Conservation (phyloP, 768 basidiomycete genomes). For the Mycena crocata region DNA sequence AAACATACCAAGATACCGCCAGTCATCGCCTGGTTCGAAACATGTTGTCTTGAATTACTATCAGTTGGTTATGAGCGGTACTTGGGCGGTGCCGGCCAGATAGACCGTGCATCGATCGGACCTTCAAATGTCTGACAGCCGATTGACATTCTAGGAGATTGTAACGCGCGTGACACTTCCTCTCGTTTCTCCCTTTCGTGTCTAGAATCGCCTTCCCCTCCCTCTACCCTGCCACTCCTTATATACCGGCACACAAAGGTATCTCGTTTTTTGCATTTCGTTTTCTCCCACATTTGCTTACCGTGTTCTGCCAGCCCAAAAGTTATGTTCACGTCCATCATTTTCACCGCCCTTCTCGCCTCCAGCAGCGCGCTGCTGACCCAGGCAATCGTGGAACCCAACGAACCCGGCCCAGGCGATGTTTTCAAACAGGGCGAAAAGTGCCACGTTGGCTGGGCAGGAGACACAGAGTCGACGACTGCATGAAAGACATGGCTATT, state of each 20-base stretch:
- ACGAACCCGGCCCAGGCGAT: slow-evolving; percentile 67
- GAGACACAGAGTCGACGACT: slow-evolving; percentile 60
- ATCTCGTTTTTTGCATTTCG: neutral
- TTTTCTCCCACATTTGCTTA: slow-evolving; percentile 3
- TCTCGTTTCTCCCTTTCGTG: slow-evolving; percentile 14
- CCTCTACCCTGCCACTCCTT: slow-evolving; percentile 28
- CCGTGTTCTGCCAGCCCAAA: slow-evolving; percentile 14
- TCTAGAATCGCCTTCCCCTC: slow-evolving; percentile 14
- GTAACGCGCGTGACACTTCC: slow-evolving; percentile 15
- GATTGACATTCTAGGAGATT: slow-evolving; percentile 17
- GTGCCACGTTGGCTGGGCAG: slow-evolving; percentile 71
- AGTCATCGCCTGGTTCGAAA: too few species aligned
- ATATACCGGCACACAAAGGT: slow-evolving; percentile 14
- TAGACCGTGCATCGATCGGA: neutral
- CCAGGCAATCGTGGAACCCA: slow-evolving; percentile 71
- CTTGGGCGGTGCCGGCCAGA: neutral
- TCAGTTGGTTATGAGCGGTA: too few species aligned
- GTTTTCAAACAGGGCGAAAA: slow-evolving; percentile 65
- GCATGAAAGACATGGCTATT: slow-evolving; percentile 80
- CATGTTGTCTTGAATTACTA: too few species aligned
- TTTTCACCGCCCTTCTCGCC: slow-evolving; percentile 52
- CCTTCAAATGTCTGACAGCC: slow-evolving; percentile 1
- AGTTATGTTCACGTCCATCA: slow-evolving; percentile 53
- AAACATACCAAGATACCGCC: neutral
- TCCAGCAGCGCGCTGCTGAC: slow-evolving; percentile 51